Base-by-base conservation (phyloP, 768 basidiomycete species). In the Thelephora aurantiotincta region DNA sequence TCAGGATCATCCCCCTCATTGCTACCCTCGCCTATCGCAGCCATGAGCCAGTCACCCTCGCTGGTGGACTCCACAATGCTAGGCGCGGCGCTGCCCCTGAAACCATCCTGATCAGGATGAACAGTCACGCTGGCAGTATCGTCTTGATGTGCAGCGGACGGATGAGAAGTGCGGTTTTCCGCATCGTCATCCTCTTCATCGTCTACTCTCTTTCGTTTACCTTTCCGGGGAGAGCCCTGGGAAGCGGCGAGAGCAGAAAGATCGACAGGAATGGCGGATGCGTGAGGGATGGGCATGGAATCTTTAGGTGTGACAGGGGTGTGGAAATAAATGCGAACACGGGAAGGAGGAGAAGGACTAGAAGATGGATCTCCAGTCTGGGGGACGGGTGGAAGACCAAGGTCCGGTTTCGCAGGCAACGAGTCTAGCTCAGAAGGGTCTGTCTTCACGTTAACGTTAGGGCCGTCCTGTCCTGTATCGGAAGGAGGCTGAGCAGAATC, bases 301-400 rank as follows among this genome's bases (percentile, higher is more conserved):
- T 88, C 86, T 68, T 87, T 85, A 58, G 80, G 73, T 53, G 82
- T 77, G 52, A 83, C 83, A 51, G 87, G 88, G 20, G 87, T 89
- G 67, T 90, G 87, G 70, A 91, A 91, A 69, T 91, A 91, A 49
- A 91, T 86, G 57, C 87, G 83, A 57, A 91, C 80, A 52, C 88
- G 81, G 38, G 87, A 87, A 33, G 84, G 82, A 65, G 64, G 80
- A 62, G 57, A 74, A 61, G 65, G 59, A 19, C 60, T 47, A 14
- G 38, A 38, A 57, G 55, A 13, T 57, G 38, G 9, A 14, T 16
- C 38, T 9, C 38, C 38, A 14, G 16, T 30, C 4, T 30, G 26
- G 5, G 26, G 26, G 26, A 30, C 26, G 9, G 26, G 26, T 30
- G 26, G 26, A 48, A 13, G 55, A 18, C 45, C 38, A 35, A 51